These are phyloP conservation scores for Kwoniella heveanensis DNA, from an alignment of 768 basidiomycete genomes.

Conservation along the genomic window DNA sequence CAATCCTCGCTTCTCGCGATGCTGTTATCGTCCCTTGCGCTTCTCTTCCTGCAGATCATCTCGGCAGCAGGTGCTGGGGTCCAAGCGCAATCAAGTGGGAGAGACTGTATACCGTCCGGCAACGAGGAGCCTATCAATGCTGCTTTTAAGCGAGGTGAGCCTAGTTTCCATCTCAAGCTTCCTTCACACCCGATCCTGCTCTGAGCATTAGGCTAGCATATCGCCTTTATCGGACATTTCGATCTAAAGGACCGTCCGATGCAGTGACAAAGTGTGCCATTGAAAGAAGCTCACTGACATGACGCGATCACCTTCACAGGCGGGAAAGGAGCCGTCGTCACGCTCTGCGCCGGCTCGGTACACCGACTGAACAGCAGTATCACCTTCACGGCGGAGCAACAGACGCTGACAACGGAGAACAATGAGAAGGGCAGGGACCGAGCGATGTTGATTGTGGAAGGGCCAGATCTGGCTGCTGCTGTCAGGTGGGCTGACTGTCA, in stretches of 20 bases:
- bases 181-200: too few species aligned
- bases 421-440: slow-evolving; percentile 46
- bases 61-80: slow-evolving; percentile 5
- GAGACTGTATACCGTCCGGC: slow-evolving; percentile 37
- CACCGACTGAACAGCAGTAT: slow-evolving; percentile 52
- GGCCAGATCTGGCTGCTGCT: slow-evolving; percentile 51
- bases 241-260: too few species aligned
- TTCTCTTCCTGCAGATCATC: slow-evolving; percentile 13
- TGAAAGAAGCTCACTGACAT: background rate
- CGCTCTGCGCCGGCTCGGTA: slow-evolving; percentile 52
- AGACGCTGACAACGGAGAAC: slow-evolving; percentile 54
- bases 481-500: slow-evolving; percentile 53
- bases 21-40: slow-evolving; percentile 16
- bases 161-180: too few species aligned
- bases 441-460: slow-evolving; percentile 55
- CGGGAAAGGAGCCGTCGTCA: slow-evolving; percentile 48
- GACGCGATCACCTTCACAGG: slow-evolving; percentile 25
- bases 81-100: background rate
- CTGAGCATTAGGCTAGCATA: too few species aligned
- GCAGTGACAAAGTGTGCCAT: too few species aligned
- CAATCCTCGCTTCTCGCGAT: slow-evolving; percentile 5
- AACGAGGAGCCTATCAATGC: slow-evolving; percentile 38
- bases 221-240: too few species aligned
- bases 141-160: slow-evolving; percentile 38
- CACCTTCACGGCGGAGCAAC: slow-evolving; percentile 49